Percentiles rank a stretch among this genome's conserved stretches.
These are phyloP conservation scores for Claviceps sp. DNA, from an alignment of 2,329 filamentous ascomycete species.

Conservation along the genomic window DNA sequence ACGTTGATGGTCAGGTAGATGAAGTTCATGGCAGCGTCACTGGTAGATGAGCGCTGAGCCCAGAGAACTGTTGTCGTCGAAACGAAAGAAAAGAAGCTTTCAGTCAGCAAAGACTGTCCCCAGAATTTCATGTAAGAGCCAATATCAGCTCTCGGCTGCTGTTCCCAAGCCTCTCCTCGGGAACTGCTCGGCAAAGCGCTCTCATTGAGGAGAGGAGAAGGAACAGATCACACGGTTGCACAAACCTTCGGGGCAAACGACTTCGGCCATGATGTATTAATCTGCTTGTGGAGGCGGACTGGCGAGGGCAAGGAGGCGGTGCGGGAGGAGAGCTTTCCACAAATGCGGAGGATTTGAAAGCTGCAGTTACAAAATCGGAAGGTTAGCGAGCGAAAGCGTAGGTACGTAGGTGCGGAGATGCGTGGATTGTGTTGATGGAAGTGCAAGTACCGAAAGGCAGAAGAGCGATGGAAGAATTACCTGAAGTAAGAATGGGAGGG, in stretches of 20 bases:
- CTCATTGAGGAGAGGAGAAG: too few relatives aligned
- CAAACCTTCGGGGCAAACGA: conserved; percentile 26
- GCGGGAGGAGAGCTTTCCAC: background rate
- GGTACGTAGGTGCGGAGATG: too few relatives aligned
- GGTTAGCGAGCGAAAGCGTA: background rate
- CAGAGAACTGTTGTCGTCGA: conserved; percentile 58
- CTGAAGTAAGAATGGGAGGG: background rate
- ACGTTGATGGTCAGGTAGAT: conserved; percentile 87
- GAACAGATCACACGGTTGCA: background rate
- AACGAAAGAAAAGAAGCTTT: background rate
- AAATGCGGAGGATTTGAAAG: background rate
- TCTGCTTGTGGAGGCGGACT: background rate
- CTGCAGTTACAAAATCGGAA: background rate
- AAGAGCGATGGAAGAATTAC: background rate
- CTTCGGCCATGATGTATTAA: conserved; percentile 14
- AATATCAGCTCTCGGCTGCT: background rate
- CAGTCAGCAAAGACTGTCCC: background rate
- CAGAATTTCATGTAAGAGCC: background rate
- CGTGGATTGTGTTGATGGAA: background rate
- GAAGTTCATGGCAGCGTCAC: conserved; percentile 79
- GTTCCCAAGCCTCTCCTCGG: background rate
- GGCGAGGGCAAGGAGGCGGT: conserved; percentile 2
- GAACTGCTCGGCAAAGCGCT: too few relatives aligned
- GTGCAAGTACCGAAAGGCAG: background rate
- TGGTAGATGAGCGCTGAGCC: conserved; percentile 84